Percentiles rank a stretch among this genome's conserved stretches.
These are phyloP conservation scores for Plectosphaerella plurivora DNA, from an alignment of 2,329 filamentous ascomycete species.

Conservation along the genomic window DNA sequence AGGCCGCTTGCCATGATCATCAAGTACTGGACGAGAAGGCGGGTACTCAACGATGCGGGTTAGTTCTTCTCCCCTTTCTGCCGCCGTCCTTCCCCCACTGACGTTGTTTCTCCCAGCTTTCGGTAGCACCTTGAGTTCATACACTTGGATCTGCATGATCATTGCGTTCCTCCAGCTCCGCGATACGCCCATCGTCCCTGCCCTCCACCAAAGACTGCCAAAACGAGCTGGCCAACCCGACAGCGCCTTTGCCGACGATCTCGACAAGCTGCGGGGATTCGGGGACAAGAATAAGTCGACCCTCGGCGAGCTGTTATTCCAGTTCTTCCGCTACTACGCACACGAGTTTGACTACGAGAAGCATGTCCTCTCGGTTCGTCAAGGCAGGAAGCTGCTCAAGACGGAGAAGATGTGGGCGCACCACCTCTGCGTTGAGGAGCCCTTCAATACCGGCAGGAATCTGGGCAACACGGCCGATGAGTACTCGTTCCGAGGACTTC, in stretches of 20 bases:
- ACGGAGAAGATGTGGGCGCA: conserved; percentile 86
- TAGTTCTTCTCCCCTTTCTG: conserved; percentile 29
- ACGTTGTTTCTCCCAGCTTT: conserved; percentile 53
- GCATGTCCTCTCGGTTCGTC: conserved; percentile 76
- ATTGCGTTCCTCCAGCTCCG: conserved; percentile 92
- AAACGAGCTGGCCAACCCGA: conserved; percentile 55
- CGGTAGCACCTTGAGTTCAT: conserved; percentile 92
- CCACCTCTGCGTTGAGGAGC: conserved; percentile 93
- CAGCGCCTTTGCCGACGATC: conserved; percentile 82
- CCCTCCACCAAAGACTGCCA: conserved; percentile 68
- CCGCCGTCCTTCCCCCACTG: conserved; percentile 8
- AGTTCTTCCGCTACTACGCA: conserved; percentile 93
- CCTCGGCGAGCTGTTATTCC: conserved; percentile 81
- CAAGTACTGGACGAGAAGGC: conserved; percentile 93
- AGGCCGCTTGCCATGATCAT: conserved; percentile 92
- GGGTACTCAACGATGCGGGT: conserved; percentile 96
- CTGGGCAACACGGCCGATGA: conserved; percentile 95
- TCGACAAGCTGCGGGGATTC: conserved; percentile 69
- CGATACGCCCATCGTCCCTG: conserved; percentile 76
- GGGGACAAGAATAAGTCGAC: conserved; percentile 78
- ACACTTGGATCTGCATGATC: conserved; percentile 99
- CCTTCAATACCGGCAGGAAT: conserved; percentile 86
- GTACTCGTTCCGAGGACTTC: conserved; percentile 86
- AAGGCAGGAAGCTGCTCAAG: conserved; percentile 74
- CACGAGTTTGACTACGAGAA: conserved; percentile 90